Evolutionary conservation across 2,329 filamentous ascomycete species (phyloP).

Genomic region (Verticillium albo-atrum): DNA sequence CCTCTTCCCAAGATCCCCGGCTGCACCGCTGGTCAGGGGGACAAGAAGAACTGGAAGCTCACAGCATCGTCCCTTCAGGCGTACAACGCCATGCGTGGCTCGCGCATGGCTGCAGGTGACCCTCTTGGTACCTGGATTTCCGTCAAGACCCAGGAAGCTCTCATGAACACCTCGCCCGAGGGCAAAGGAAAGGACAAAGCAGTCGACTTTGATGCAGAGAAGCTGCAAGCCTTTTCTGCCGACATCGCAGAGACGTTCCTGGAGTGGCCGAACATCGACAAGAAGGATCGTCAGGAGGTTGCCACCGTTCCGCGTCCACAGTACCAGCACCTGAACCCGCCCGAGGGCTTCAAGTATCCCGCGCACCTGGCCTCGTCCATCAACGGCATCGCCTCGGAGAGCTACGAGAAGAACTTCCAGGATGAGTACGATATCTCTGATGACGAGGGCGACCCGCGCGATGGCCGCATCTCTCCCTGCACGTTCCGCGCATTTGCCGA

Average conservation of each 20-base stretch:
- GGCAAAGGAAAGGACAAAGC: conserved; percentile 1
- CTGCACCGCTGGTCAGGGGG: conserved; percentile 8
- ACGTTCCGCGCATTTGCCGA: conserved; percentile 34
- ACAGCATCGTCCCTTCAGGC: conserved; percentile 22
- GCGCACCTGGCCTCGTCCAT: neutral
- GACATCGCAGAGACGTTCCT: conserved; percentile 1
- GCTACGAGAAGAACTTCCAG: neutral
- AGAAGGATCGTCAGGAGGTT: conserved; percentile 2
- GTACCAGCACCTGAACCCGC: conserved; percentile 7
- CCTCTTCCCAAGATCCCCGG: conserved; percentile 6
- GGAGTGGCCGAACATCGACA: conserved; percentile 5
- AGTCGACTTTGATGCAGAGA: neutral
- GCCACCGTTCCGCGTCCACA: conserved; percentile 10
- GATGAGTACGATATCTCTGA: conserved; percentile 28
- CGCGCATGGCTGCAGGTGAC: conserved; percentile 15
- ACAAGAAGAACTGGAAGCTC: conserved; percentile 14
- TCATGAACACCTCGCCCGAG: neutral
- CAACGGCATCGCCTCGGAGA: neutral
- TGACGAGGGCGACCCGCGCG: conserved; percentile 31
- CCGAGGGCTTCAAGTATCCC: conserved; percentile 3
- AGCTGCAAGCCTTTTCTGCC: neutral
- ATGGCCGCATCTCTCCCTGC: conserved; percentile 33
- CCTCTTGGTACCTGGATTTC: conserved; percentile 22
- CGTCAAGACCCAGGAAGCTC: conserved; percentile 5
- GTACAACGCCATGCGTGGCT: conserved; percentile 28